Base-by-base conservation (phyloP, 1,139 yeast species). In the Geotrichum aggregatum region DNA sequence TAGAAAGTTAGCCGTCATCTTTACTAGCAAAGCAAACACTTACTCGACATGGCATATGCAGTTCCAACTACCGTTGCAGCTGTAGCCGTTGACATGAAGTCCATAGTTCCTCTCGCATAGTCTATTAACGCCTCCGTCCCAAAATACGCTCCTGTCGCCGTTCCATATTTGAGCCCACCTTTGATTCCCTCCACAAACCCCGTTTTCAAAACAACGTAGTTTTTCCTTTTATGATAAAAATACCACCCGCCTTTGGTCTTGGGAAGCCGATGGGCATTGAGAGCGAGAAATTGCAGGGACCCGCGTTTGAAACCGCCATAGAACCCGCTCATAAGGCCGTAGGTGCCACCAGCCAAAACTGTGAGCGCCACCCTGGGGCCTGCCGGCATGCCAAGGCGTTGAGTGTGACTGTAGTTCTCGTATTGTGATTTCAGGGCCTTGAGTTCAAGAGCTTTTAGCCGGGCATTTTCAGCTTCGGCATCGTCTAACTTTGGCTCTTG, bases 231-330 rank as follows among this genome's bases (percentile, higher is more conserved):
- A 68, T 87, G 95, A 68, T 88, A 87, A 65, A 84, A 85, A 65
- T 85, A 88, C 96, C 96, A 87, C 0, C 92, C 94, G 33, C 89
- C 92, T 52, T 82, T 85, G 0, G 85, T 82, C 21, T 71, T 74
- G 3, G 96, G 96, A 56, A 88, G 71, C 45, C 96, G 69, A 63
- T 87, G 96, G 11, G 94, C 86, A 63, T 87, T 87, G 59, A 86
- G 89, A 1, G 91, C 88, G 51, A 87, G 72, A 61, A 79, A 88
- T 45, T 82, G 75, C 39, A 83, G 68, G 0, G 87, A 78, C 1
- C 86, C 72, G 3, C 66, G 60, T 54, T 76, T 76, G 59, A 80
- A 79, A 1, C 94, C 91, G 28, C 75, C 72, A 52, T 78, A 76
- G 62, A 84, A 77, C 1, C 95, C 95, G 10, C 79, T 72, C 43